Base-by-base conservation (phyloP, 2,329 filamentous ascomycete genomes). In the Gaeumannomyces tritici region DNA sequence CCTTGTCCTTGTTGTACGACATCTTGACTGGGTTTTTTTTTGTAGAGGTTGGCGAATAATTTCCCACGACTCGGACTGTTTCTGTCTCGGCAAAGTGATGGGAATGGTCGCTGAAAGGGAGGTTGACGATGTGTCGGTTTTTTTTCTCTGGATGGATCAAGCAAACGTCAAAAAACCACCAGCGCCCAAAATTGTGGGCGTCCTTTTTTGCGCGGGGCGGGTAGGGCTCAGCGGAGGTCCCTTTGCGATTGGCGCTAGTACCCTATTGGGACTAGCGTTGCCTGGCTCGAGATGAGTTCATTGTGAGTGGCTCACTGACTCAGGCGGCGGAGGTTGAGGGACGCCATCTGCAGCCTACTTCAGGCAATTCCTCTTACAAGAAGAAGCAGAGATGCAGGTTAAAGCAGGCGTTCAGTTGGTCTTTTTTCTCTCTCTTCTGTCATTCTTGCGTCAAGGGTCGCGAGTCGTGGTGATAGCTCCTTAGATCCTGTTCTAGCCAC, bases 1-100 rank as follows among this genome's bases (percentile, higher is more conserved):
- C 60, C 60, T 61, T 61, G 31, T 61, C 60, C 60, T 61, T 61
- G 60, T 61, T 61, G 60, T 61, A 61, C 51, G 60, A 61, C 60
- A 61, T 61, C 31, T 61, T 61, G 54, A 61, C 24, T 54, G 61
- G 1, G 29, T 59, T 31, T 64, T 31, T 54, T 4, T 4, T 33
- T n/a, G n/a, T n/a, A n/a, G 18, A 51, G 55, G 24, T 60, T 35
- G 0, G 28, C 42, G 27, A 27, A 42, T 4, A 51, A 18, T 57
- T 59, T 59, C 61, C 90, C 89, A 91, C 83, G 89, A 92, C 89
- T 90, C 89, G 88, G 89, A 89, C 85, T 81, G 76, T 76, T 70
- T 69, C 74, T 76, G 83, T 87, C 85, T 81, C 88, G 87, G 88
- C 87, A 89, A 90, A 83, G 88, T 91, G 88, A 90, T 89, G 87